phyloP scores from a whole-genome alignment of 345 rosid genomes.

The Draba incana region DNA sequence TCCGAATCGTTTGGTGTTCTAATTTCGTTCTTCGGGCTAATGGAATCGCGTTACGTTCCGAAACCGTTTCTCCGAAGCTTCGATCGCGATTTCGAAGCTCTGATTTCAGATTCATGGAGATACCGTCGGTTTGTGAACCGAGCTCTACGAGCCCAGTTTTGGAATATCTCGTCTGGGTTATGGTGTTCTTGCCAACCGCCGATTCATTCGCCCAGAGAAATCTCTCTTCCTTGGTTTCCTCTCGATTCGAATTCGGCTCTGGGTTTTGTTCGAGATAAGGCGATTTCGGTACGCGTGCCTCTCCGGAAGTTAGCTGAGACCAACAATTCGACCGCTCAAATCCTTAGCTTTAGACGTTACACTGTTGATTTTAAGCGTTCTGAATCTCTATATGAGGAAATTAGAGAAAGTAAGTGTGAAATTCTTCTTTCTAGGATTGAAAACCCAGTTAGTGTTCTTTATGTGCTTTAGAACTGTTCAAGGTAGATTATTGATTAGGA shows the following conservation, averaged over 20 bases:
- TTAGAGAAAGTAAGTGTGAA: constrained; percentile 29
- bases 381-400: constrained; percentile 17
- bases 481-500: neutral
- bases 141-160: constrained; percentile 37
- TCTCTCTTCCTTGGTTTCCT: constrained; percentile 22
- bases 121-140: constrained; percentile 30
- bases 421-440: neutral
- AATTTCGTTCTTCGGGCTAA: constrained; percentile 35
- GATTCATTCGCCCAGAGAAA: constrained; percentile 33
- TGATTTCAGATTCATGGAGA: constrained; percentile 26
- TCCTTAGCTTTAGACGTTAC: constrained; percentile 42
- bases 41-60: constrained; percentile 37
- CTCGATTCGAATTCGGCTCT: constrained; percentile 18
- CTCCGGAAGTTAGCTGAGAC: constrained; percentile 37
- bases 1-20: constrained; percentile 6
- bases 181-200: constrained; percentile 38
- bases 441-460: constrained; percentile 15
- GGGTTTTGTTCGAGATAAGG: constrained; percentile 29
- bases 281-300: constrained; percentile 22
- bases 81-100: constrained; percentile 27
- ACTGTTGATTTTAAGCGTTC: constrained; percentile 26
- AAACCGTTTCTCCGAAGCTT: constrained; percentile 33
- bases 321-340: constrained; percentile 32
- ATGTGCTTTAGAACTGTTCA: constrained; percentile 22
- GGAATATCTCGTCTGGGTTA: constrained; percentile 40